Percentiles rank a stretch among this genome's conserved stretches.
These are phyloP conservation scores for Pleurotus sapidus DNA, from an alignment of 768 basidiomycete genomes.

Conservation along the genomic window DNA sequence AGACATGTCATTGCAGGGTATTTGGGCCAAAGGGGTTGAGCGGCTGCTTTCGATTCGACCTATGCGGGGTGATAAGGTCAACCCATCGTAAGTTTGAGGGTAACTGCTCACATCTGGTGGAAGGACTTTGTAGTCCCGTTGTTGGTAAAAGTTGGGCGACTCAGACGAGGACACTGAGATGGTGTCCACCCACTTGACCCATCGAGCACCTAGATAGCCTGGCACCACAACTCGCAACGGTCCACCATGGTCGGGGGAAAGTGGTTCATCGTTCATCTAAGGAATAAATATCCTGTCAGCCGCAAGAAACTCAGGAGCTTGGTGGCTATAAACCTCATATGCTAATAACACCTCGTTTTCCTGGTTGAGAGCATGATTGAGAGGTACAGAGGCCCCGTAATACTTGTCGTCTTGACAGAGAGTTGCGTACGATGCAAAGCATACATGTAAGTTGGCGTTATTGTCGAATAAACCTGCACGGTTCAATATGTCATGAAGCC, in stretches of 20 bases:
- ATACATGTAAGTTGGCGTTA: constrained; percentile 42
- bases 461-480: constrained; percentile 33
- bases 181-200: constrained; percentile 75
- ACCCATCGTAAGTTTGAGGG: neutral
- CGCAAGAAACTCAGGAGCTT: neutral
- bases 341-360: constrained; percentile 57
- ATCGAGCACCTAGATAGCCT: constrained; percentile 65
- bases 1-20: constrained; percentile 57
- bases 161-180: constrained; percentile 52
- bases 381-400: constrained; percentile 63
- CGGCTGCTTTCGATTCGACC: constrained; percentile 45
- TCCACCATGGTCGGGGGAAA: constrained; percentile 61
- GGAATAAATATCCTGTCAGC: too few relatives aligned
- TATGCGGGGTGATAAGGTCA: constrained; percentile 15
- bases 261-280: constrained; percentile 63
- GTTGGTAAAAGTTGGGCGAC: constrained; percentile 70
- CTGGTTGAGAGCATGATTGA: constrained; percentile 44
- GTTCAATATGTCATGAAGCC: constrained; percentile 53
- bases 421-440: constrained; percentile 59
- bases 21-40: constrained; percentile 45
- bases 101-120: constrained; percentile 40
- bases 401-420: constrained; percentile 58
- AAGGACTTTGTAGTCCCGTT: constrained; percentile 66
- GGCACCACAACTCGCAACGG: constrained; percentile 69
- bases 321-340: constrained; percentile 42